Conservation (phyloP, 1,284 basidiomycete genomes). For the Rhodofomes roseus region DNA sequence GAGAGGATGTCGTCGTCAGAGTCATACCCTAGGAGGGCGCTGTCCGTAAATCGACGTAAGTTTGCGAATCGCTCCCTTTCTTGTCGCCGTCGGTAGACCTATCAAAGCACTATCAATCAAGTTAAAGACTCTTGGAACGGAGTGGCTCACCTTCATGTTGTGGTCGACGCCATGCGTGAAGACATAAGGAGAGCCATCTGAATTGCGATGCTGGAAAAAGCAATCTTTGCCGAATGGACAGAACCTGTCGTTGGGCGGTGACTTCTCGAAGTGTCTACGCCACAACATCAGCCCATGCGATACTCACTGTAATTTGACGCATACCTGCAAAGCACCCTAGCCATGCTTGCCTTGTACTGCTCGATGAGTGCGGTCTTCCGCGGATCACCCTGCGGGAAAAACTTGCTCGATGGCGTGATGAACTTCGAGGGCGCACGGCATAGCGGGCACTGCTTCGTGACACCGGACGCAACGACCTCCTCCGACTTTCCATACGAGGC, state of each 20-base stretch:
- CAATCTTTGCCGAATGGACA: constrained; percentile 77
- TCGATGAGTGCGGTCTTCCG: constrained; percentile 48
- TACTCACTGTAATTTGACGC: constrained; percentile 18
- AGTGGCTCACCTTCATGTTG: constrained; percentile 42
- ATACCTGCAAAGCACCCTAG: constrained; percentile 59
- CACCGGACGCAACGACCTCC: constrained; percentile 49
- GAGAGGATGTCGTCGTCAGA: constrained; percentile 29
- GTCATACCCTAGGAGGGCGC: not conserved
- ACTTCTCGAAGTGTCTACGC: constrained; percentile 57
- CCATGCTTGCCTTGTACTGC: constrained; percentile 69
- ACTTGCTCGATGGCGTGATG: constrained; percentile 65
- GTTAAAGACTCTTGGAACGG: not conserved
- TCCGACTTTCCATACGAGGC: constrained; percentile 47
- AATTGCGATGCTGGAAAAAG: constrained; percentile 66
- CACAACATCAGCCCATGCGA: not conserved
- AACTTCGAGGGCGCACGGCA: constrained; percentile 62
- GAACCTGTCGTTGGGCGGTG: constrained; percentile 40
- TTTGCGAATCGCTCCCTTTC: not conserved
- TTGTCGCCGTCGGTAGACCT: constrained; percentile 3
- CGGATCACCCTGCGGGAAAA: constrained; percentile 49
- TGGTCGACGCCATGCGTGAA: constrained; percentile 52
- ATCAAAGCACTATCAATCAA: constrained; percentile 2
- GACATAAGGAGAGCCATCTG: constrained; percentile 57
- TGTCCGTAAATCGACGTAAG: not conserved
- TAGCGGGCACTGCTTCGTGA: constrained; percentile 71